Evolutionary conservation across 1,284 basidiomycete species (phyloP), one percentile per base, ranked within the genome.

Genomic region (Phylloboletellus chloephorus): DNA sequence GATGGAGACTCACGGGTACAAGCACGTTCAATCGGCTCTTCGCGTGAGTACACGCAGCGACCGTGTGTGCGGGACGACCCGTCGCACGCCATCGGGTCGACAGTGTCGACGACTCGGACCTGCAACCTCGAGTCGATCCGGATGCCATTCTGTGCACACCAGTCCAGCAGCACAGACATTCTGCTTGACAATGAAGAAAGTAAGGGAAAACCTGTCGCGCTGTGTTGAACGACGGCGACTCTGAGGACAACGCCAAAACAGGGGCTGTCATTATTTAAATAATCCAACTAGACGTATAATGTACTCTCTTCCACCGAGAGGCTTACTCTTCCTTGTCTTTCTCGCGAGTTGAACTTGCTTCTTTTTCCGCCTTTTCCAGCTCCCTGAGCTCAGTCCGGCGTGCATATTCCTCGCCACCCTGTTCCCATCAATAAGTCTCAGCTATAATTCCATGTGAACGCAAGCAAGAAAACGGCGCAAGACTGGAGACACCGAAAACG

Each of bases 351-450:
- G 56, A 49, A 20, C 44, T 54, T n/a, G 53, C 41, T 40, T 47
- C 51, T 20, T 49, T 51, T 30, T 46, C 47, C 15, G 30, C 54
- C 41, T 55, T 62, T 46, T 74, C 69, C 35, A 74, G 56, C 50
- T 79, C 77, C 48, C 68, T 75, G 40, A 67, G 73, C 58, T 90
- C 88, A 35, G 73, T 50, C 22, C 85, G 78, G 49, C 71, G 69
- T 24, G 88, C 87, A 61, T 87, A 93, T 67, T 88, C 88, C 60
- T 93, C 88, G 22, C 90, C 90, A 39, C 78, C 82, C 84, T 93
- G 67, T 53, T 56, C 60, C 48, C 52, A 53, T 43, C 65, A 54
- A 44, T 41, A 47, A 29, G 7, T 13, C 29, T 56, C 41, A 54
- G 51, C 43, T 32, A 48, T 31, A 53, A 41, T 37, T 19, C 21